Conservation (phyloP, 495 filamentous ascomycete species). For the Annulohypoxylon stygium region DNA sequence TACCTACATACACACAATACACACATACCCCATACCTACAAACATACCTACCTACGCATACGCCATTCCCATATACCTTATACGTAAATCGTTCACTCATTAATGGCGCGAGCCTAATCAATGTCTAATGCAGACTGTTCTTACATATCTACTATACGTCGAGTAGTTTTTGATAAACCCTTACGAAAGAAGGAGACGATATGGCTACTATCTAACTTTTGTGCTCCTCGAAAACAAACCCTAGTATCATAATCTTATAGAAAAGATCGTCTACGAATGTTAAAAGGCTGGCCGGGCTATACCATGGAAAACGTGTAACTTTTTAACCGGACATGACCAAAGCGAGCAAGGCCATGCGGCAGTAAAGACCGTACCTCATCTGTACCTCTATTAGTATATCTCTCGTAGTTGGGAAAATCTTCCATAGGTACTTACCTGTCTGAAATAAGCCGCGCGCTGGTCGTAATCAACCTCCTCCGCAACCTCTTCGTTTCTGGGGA, state of each 20-base stretch:
- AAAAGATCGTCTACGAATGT: conserved; percentile 34
- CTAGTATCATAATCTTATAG: conserved; percentile 14
- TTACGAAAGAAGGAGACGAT: conserved; percentile 27
- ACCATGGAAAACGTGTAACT: conserved; percentile 6
- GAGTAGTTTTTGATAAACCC: conserved; percentile 30
- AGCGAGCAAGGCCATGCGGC: conserved; percentile 93
- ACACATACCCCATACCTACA: conserved; percentile 10
- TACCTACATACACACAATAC: conserved; percentile 17
- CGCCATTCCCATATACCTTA: conserved; percentile 40
- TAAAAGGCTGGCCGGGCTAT: neutral
- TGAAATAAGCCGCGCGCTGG: conserved; percentile 95
- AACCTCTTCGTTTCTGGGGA: conserved; percentile 93
- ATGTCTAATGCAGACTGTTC: conserved; percentile 49
- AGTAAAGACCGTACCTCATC: conserved; percentile 99
- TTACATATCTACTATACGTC: conserved; percentile 44
- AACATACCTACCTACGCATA: conserved; percentile 23
- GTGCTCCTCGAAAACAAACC: conserved; percentile 17
- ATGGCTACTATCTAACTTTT: conserved; percentile 47
- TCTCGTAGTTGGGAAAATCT: conserved; percentile 4
- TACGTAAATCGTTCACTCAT: conserved; percentile 53
- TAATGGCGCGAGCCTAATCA: conserved; percentile 46
- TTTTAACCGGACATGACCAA: conserved; percentile 78
- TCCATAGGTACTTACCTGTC: conserved; percentile 80
- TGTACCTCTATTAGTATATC: conserved; percentile 65
- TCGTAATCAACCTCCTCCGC: conserved; percentile 97